Evolutionary conservation across 176 grass and related monocot species (phyloP), one percentile per base, ranked within the genome.

Genomic region (Saccharum officinarum): DNA sequence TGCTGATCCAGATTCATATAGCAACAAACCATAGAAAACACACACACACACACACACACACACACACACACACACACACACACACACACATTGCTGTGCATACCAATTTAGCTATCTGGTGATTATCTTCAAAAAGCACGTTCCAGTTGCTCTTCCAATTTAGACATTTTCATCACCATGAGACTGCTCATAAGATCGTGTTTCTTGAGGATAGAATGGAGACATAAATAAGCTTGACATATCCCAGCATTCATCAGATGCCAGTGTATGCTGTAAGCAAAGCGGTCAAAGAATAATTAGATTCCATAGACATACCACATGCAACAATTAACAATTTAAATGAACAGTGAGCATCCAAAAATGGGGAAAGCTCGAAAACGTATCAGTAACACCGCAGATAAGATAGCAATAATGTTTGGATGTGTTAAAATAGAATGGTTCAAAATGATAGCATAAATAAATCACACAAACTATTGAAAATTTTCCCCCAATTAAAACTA

Each of bases 141-240:
- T 84, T 82, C 76, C 74, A 69, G 74, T 83, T 75, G 83, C 46
- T 82, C n/a, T 82, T 78, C 66, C 72, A 92, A 71, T 82, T 70
- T 81, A 85, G n/a, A 78, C 80, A 57, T 84, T 82, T 60, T 92
- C 85, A 42, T 90, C 72, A 59, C 46, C 72, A 50, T 90, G 72
- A 47, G 79, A 82, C 7, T 80, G 77, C 52, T 63, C 80, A 73
- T 84, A 77, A 52, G 64, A 61, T 41, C 84, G 83, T 15, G 59
- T 74, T 68, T 88, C 75, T 34, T 88, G 81, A 77, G 83, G 80
- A 81, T 84, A 88, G 67, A 75, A 80, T 25, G 80, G 72, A 85
- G 82, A 77, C 11, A 30, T 34, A 88, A 90, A 88, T 60, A 92
- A 79, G 64, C 73, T 88, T 66, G 61, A 61, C 61, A 76, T 81